A percentile compares a stretch with the other conserved stretches of the same genome.
Evolutionary conservation across 1,139 yeast species (phyloP).

Genomic region (Debaryomyces fabryi): DNA sequence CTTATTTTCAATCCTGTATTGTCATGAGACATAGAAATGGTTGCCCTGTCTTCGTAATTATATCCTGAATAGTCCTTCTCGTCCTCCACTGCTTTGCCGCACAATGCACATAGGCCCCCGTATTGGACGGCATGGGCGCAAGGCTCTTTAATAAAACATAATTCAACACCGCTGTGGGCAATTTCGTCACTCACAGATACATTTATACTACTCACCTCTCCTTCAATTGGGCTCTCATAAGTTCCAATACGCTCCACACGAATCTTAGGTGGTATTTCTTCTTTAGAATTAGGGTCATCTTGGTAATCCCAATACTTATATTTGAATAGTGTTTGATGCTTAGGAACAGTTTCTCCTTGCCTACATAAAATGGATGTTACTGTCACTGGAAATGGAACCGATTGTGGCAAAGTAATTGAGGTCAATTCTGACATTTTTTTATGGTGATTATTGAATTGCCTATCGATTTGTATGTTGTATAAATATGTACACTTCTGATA

Average conservation of each 20-base stretch:
- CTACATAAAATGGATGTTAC: conserved; percentile 52
- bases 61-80: conserved; percentile 80
- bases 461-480: background rate
- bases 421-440: conserved; percentile 34
- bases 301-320: conserved; percentile 72
- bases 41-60: conserved; percentile 73
- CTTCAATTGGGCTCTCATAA: conserved; percentile 84
- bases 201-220: conserved; percentile 55
- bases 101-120: conserved; percentile 92
- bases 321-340: conserved; percentile 58
- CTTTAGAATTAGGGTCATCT: conserved; percentile 56
- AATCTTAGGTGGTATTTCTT: conserved; percentile 45
- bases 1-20: conserved; percentile 85
- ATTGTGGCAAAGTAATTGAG: conserved; percentile 49
- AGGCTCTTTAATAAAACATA: conserved; percentile 71
- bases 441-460: background rate
- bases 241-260: conserved; percentile 66
- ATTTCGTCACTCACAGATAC: conserved; percentile 65
- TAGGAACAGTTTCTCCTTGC: conserved; percentile 49
- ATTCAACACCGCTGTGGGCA: conserved; percentile 46
- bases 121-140: conserved; percentile 95
- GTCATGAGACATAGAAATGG: conserved; percentile 88
- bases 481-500: background rate
- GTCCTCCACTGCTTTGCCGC: conserved; percentile 85
- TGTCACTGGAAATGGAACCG: conserved; percentile 72